These are phyloP conservation scores for Penicillium rolfsii DNA, from an alignment of 2,329 filamentous ascomycete genomes.

Conservation along the genomic window DNA sequence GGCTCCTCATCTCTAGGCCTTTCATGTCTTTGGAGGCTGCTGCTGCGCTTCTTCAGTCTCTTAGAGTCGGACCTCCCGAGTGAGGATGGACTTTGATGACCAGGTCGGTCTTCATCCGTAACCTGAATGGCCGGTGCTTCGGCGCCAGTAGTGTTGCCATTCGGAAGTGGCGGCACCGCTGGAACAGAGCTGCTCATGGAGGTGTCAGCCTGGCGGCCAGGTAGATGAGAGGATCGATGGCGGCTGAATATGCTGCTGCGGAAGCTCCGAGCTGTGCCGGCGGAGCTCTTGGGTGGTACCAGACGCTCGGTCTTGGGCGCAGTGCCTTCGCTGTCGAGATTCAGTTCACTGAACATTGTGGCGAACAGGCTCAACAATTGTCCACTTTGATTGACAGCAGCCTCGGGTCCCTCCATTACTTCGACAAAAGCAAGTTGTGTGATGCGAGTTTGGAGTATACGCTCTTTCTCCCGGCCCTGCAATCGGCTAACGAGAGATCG, in stretches of 20 bases:
- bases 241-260: constrained; percentile 78
- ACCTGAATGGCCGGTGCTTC: constrained; percentile 74
- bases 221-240: constrained; percentile 53
- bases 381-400: constrained; percentile 84
- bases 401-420: constrained; percentile 77
- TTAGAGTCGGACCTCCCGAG: constrained; percentile 39
- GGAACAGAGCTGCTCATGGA: constrained; percentile 32
- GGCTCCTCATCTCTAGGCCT: constrained; percentile 28
- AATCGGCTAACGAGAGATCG: constrained; percentile 73
- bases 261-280: constrained; percentile 70
- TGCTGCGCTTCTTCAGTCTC: constrained; percentile 39
- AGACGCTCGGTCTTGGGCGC: constrained; percentile 45
- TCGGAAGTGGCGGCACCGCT: constrained; percentile 29
- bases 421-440: constrained; percentile 86
- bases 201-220: constrained; percentile 50
- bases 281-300: constrained; percentile 68
- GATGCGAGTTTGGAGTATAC: constrained; percentile 92
- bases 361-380: constrained; percentile 83
- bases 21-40: constrained; percentile 35
- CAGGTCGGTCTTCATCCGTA: constrained; percentile 61
- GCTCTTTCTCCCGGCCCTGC: constrained; percentile 80
- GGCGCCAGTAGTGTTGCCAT: constrained; percentile 26
- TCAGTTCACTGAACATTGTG: constrained; percentile 72
- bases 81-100: constrained; percentile 33
- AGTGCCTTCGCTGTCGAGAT: constrained; percentile 39